Percentiles rank a stretch among this genome's conserved stretches.
phyloP scores from a whole-genome alignment of 2,329 filamentous ascomycete species.

The Ascochyta lentis region DNA sequence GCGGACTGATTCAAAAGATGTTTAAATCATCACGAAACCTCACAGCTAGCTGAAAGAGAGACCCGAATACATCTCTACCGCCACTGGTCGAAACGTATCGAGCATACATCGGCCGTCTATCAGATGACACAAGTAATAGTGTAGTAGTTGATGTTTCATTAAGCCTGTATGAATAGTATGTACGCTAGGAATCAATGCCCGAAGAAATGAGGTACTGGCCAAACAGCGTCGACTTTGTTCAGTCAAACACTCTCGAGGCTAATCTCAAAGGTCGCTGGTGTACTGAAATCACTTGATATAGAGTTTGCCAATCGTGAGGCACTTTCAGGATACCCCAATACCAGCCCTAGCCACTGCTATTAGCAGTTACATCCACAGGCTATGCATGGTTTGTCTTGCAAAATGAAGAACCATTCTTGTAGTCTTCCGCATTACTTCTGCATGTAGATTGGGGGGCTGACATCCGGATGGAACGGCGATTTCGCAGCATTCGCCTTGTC shows the following conservation, averaged over 20 bases:
- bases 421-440: conserved; percentile 7
- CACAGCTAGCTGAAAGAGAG: not conserved
- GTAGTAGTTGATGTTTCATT: conserved; percentile 6
- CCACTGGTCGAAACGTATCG: not conserved
- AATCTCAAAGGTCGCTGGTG: not conserved
- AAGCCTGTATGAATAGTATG: conserved; percentile 8
- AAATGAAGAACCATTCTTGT: not conserved
- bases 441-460: conserved; percentile 37
- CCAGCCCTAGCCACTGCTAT: not conserved
- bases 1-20: conserved; percentile 79
- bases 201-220: not conserved
- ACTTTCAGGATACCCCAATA: conserved; percentile 4
- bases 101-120: not conserved
- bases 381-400: not conserved
- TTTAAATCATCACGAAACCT: conserved; percentile 43
- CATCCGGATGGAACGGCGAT: conserved; percentile 38
- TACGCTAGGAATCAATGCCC: conserved; percentile 5
- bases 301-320: not conserved
- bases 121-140: not conserved
- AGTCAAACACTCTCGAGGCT: not conserved
- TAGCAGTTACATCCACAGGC: not conserved
- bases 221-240: not conserved
- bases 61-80: not conserved
- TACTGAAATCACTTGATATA: not conserved
- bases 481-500: conserved; percentile 52